Evolutionary conservation across 768 basidiomycete genomes (phyloP).

Genomic region (Galerina marginata): DNA sequence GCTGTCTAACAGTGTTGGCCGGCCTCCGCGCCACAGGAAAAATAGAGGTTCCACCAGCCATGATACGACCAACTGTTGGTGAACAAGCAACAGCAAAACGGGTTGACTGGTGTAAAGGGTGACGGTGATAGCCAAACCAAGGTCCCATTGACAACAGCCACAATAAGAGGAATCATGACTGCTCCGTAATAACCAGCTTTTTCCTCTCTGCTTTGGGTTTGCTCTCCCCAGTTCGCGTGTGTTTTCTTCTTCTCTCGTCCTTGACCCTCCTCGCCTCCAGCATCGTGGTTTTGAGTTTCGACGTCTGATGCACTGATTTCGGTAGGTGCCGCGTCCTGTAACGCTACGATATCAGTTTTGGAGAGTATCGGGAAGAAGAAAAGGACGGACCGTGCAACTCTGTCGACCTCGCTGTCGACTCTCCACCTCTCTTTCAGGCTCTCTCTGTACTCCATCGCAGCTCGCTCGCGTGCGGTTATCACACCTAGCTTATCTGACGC

Average conservation of each 20-base stretch:
- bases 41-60: no score
- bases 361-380: conserved; percentile 1
- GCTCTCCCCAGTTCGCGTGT: conserved; percentile 82
- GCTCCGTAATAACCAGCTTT: conserved; percentile 83
- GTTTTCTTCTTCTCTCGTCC: conserved; percentile 90
- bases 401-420: conserved; percentile 79
- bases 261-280: conserved; percentile 87
- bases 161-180: conserved; percentile 47
- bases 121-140: no score
- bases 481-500: conserved; percentile 93
- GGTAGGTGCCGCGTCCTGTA: conserved; percentile 82
- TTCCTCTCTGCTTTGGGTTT: conserved; percentile 94
- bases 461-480: conserved; percentile 87
- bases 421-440: conserved; percentile 90
- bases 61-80: no score
- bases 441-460: conserved; percentile 91
- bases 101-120: no score
- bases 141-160: no score
- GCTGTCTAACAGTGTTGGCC: no score
- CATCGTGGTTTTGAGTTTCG: conserved; percentile 92
- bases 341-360: background rate
- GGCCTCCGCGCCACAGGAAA: no score
- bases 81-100: no score
- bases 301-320: conserved; percentile 87
- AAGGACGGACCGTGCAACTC: conserved; percentile 73